Base-by-base conservation (phyloP, 2,329 filamentous ascomycete genomes). In the Parastagonospora avenae region DNA sequence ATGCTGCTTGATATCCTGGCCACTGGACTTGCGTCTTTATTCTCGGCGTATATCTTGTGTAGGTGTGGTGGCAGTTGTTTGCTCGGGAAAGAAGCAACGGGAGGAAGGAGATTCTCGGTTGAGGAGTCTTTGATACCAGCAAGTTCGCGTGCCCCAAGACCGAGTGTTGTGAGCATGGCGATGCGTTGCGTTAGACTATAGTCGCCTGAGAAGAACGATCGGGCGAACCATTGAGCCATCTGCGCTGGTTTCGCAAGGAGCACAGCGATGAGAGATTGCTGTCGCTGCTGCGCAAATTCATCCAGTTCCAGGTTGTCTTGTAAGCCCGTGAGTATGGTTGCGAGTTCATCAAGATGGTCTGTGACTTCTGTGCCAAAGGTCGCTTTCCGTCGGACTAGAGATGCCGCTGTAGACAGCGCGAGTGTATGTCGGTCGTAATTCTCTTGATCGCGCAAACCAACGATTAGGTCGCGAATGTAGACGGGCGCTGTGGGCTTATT, bases 191-290 rank as follows among this genome's bases (percentile, higher is more conserved):
- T 84, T 32, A 97, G 78, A 0, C 92, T 96, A 72, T 94, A 92
- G 68, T 99, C 94, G 12, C 92, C 92, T 36, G 91, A 88, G 69
- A 97, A 97, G 69, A 94, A 95, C 0, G 89, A 88, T 49, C 87
- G 85, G 2, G 89, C 86, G 51, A 95, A 90, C 88, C 91, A 95
- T 11, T 85, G 89, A 0, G 86, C 92, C 83, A 97, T 91, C 45
- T 83, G 81, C 42, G 84, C 77, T 0, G 94, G 91, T 57, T 90
- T 85, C 0, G 90, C 87, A 2, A 94, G 80, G 0, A 96, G 78
- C 7, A 96, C 76, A 0, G 92, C 89, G 38, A 97, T 86, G 78
- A 99, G 87, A 11, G 87, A 86, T 70, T 96, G 88, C 3, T 94
- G 78, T 14, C 87, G 85, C 51, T 91, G 78, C 54, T 91, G 84